Evolutionary conservation across 2,329 filamentous ascomycete species (phyloP), one percentile per base, ranked within the genome.

Genomic region (Xylariaceae sp.): DNA sequence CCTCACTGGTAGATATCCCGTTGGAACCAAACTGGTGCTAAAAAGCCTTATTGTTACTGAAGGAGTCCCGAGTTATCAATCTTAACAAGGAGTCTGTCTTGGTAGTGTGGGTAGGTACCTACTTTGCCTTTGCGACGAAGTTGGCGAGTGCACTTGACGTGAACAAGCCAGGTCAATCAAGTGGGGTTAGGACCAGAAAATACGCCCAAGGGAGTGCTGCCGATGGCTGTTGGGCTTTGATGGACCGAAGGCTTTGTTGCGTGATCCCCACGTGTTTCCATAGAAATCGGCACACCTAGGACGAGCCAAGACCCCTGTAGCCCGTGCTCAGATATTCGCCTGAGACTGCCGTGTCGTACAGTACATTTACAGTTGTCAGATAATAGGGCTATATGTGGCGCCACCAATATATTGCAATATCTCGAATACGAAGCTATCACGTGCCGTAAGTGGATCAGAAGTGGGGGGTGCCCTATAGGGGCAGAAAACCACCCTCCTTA

Each of bases 161-260:
- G 58, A 61, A 56, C 40, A 49, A 51, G 61, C 63, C 63, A 66
- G 65, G 65, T 19, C 32, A 30, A 30, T 18, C 21, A 53, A 60
- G 58, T 66, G 63, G 63, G 49, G 51, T 55, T 47, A 54, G 45
- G 60, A 59, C 63, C 60, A 22, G 36, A 41, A 63, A 52, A 30
- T 67, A 64, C 64, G 60, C 63, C 7, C 12, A 46, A 22, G 39
- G 15, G 15, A 53, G 42, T 15, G 26, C 19, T n/a, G 46, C 26
- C 40, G 26, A 26, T 36, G 21, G 42, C 40, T 32, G 29, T 47
- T 18, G 34, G 46, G 32, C 44, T 12, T 42, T 30, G 50, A 43
- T 49, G 43, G 51, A 36, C 19, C 18, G 29, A 47, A 46, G 34
- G 42, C 40, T 22, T 12, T 49, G 41, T 51, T 44, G 45, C 40